Evolutionary conservation across 495 filamentous ascomycete genomes (phyloP), one percentile per base, ranked within the genome.

Genomic region (Apodospora peruviana): DNA sequence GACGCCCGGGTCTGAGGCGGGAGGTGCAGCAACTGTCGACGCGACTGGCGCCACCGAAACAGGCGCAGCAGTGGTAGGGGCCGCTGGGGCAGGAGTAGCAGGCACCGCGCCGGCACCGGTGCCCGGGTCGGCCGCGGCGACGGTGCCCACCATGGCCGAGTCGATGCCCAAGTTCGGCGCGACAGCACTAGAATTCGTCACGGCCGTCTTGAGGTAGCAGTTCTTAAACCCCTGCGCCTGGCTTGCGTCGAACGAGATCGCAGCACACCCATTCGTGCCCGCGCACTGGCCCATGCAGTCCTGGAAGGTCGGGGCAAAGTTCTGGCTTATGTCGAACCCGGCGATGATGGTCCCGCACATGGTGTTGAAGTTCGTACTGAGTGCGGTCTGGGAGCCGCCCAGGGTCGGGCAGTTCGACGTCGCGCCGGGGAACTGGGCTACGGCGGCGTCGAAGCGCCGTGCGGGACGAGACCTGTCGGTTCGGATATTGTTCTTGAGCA

Each of bases 191-290:
- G 46, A 7, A 27, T 60, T 51, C 4, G 50, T 27, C 10, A 54
- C 47, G 18, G 45, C 18, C 3, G 56, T 55, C 45, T 69, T 69
- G 38, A 69, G 45, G 25, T 69, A 69, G 40, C 66, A 69, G 48
- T 69, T 69, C 46, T 59, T 66, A 51, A 69, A 69, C 24, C 66
- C 66, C 16, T 62, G 43, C 7, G 49, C 34, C 40, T 52, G 52
- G 42, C 35, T 57, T 12, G 62, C 43, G 29, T 69, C 66, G 32
- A 58, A 69, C 3, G 54, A 50, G 1, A 69, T 38, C 16, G 52
- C 66, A 1, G 35, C 58, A 36, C 66, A 69, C 10, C 49, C 57
- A 0, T 47, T 24, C 2, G 59, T 66, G 0, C 50, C 16, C 1
- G 58, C 50, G 35, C 66, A 69, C 27, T 60, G 58, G 0, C 40